Evolutionary conservation across 306 rosid genomes (phyloP), one percentile per base, ranked within the genome.

Genomic region (Psophocarpus tetragonolobus): DNA sequence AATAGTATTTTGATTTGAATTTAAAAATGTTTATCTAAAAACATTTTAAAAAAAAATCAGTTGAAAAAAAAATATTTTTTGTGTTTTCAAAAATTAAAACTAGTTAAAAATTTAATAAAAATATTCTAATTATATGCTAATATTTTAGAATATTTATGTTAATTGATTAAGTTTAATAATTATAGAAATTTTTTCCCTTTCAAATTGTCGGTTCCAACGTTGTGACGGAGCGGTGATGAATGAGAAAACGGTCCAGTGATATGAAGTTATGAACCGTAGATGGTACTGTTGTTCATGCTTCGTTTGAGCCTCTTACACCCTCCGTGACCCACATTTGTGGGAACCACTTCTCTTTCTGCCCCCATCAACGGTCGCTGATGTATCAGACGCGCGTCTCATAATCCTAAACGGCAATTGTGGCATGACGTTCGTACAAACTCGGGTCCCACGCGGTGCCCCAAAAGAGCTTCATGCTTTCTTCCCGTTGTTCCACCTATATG

Each of bases 161-260:
- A n/a, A n/a, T n/a, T n/a, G n/a, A n/a, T n/a, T n/a, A n/a, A n/a
- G n/a, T n/a, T n/a, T n/a, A n/a, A n/a, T n/a, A n/a, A n/a, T n/a
- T n/a, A n/a, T n/a, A n/a, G n/a, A n/a, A n/a, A n/a, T n/a, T n/a
- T n/a, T n/a, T n/a, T n/a, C n/a, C n/a, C n/a, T n/a, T n/a, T n/a
- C 41, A 24, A 7, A 51, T 51, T 67, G 89, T 83, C 84, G 83
- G 85, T 77, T 60, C 18, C 8, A 65, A 58, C 45, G 64, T 78
- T 32, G 27, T 50, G 57, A 18, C 0, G 17, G 21, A 5, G 2
- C 54, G 20, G 5, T 47, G 54, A 47, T n/a, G 50, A 44, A 0
- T 4, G 6, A n/a, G n/a, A n/a, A 8, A 13, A 33, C 70, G 20
- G 18, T 39, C 69, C 20, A 17, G 26, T 26, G 6, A 73, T 30